Conservation (phyloP, 1,284 basidiomycete species). For the Cystobasidiaceae sp. region DNA sequence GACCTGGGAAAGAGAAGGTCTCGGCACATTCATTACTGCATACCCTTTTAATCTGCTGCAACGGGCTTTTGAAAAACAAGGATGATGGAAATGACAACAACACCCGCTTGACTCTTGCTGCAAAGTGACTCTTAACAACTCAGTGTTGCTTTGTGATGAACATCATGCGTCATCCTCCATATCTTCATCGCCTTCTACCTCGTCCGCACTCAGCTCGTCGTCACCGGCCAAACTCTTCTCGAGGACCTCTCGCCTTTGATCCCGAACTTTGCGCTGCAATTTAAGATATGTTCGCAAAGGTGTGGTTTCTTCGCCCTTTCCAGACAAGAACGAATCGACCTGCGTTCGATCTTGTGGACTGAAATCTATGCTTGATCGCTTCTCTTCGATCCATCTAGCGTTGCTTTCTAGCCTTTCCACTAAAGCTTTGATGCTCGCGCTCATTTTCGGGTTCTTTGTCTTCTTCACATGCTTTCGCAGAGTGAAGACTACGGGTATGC, state of each 20-base stretch:
- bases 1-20: too few relatives aligned
- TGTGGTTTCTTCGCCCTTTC: slow-evolving; percentile 54
- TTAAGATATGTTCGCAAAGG: slow-evolving; percentile 63
- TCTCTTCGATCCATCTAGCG: slow-evolving; percentile 66
- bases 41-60: too few relatives aligned
- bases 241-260: slow-evolving; percentile 57
- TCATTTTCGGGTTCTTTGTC: slow-evolving; percentile 54
- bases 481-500: slow-evolving; percentile 72
- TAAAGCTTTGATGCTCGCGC: slow-evolving; percentile 61
- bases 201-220: background rate
- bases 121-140: background rate
- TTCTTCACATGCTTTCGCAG: slow-evolving; percentile 67
- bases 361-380: slow-evolving; percentile 64
- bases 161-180: slow-evolving; percentile 21
- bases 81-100: too few relatives aligned
- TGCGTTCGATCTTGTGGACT: slow-evolving; percentile 63
- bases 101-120: too few relatives aligned
- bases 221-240: slow-evolving; percentile 36
- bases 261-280: slow-evolving; percentile 71
- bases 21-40: too few relatives aligned
- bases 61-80: too few relatives aligned
- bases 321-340: slow-evolving; percentile 65
- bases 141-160: background rate
- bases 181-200: slow-evolving; percentile 6
- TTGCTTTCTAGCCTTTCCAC: slow-evolving; percentile 80